Base-by-base conservation (phyloP, 805 yeast species). In the Ogataea allantospora region DNA sequence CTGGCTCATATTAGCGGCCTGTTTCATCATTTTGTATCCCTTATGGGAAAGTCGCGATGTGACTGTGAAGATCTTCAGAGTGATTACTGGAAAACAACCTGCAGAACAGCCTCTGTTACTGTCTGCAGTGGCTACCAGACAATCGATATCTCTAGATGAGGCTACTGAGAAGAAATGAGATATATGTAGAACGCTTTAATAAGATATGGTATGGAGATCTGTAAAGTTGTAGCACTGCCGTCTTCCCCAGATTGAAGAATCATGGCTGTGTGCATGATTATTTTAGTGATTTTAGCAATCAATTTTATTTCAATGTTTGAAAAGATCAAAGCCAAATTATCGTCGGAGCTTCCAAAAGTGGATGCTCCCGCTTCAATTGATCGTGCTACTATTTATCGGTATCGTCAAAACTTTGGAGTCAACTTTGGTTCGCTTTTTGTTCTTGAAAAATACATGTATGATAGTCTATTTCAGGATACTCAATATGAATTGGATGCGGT, bases 351-450 rank as follows among this genome's bases (percentile, higher is more conserved):
- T 3, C 66, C 69, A 1, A 37, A 35, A 1, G 66, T 68, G 0
- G 30, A 48, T 15, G 43, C 40, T 7, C 77, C 74, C 4, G 52
- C 70, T 7, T 56, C 54, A 35, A 30, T 36, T 19, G 40, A 36
- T 33, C 35, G 31, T 9, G 64, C 60, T 27, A 68, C 78, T 16
- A 71, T 84, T n/a, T 78, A 70, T 51, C 80, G 73, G 50, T 62
- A 71, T 14, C 65, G 93, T 35, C 65, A 65, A 49, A 85, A 86
- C 54, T 79, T 75, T 54, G 98, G 96, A 6, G 95, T 86, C 21
- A 89, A 88, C 59, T 65, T 89, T 27, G 98, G 98, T 0, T 73
- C 88, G 0, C 61, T 83, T 40, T 89, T 88, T 58, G 80, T 88
- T 1, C 68, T 78, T 30, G 97, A 89, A 55, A 80, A 78, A 50